phyloP scores from a whole-genome alignment of 208 protist species.

The Leishmania major region DNA sequence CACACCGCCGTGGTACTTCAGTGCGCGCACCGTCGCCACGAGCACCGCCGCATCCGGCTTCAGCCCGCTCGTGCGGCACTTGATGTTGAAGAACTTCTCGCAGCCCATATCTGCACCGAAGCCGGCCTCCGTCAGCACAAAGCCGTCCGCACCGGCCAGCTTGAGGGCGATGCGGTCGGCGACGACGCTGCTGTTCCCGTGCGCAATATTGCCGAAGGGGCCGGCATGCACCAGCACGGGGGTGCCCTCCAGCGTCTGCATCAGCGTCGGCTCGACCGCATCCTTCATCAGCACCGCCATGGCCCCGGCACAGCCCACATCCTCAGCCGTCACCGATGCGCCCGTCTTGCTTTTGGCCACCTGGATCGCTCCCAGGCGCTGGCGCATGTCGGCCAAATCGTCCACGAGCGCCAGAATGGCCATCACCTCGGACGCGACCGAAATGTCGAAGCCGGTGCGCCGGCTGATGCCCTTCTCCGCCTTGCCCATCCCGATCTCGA shows the following conservation, averaged over 20 bases:
- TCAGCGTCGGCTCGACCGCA: slow-evolving; percentile 95
- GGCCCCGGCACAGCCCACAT: slow-evolving; percentile 92
- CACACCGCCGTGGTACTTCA: slow-evolving; percentile 97
- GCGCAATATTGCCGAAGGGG: slow-evolving; percentile 99
- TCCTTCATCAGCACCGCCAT: slow-evolving; percentile 98
- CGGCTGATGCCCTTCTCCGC: slow-evolving; percentile 91
- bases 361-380: slow-evolving; percentile 83
- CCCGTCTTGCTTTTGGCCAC: slow-evolving; percentile 80
- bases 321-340: slow-evolving; percentile 89
- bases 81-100: slow-evolving; percentile 99
- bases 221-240: slow-evolving; percentile 97
- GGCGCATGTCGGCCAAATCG: slow-evolving; percentile 94
- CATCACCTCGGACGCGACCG: slow-evolving; percentile 98
- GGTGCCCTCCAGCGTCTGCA: slow-evolving; percentile 97
- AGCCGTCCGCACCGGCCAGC: slow-evolving; percentile 95
- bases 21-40: slow-evolving; percentile 95
- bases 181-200: slow-evolving; percentile 98
- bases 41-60: slow-evolving; percentile 95
- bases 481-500: slow-evolving; percentile 93
- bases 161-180: slow-evolving; percentile 96
- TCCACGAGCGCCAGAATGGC: slow-evolving; percentile 96
- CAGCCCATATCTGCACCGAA: slow-evolving; percentile 95
- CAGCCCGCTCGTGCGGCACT: slow-evolving; percentile 95
- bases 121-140: slow-evolving; percentile 97
- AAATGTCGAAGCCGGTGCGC: slow-evolving; percentile 96